Base-by-base conservation (phyloP, 345 rosid species). In the Erodium maritimum region DNA sequence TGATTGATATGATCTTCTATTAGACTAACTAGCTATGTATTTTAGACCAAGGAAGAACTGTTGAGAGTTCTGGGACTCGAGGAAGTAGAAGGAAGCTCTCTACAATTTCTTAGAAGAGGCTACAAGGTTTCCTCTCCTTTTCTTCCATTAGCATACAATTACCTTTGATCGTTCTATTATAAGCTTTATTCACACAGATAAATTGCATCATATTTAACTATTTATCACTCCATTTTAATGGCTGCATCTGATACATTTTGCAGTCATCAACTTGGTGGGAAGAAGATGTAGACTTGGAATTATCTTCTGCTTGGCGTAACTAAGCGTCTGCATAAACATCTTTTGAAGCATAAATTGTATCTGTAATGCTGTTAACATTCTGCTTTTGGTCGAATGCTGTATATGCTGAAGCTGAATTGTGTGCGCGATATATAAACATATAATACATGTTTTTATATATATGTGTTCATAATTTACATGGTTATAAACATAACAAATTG, bases 181-280 rank as follows among this genome's bases (percentile, higher is more conserved):
- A n/a, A n/a, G n/a, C n/a, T n/a, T n/a, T n/a, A n/a, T n/a, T n/a
- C n/a, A n/a, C n/a, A n/a, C n/a, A n/a, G 58, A 8, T 12, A 18
- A 20, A 5, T 17, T 53, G n/a, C n/a, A n/a, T 21, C 20, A 16
- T 19, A 56, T 16, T 21, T 23, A 20, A 52, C 0, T 17, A n/a
- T 16, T 24, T 1, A 17, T 24, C 37, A 33, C 37, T 53, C 5
- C 4, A 42, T 13, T 65, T 7, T 18, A 21, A 10, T 65, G 57
- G 55, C 58, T 18, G 21, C 71, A 58, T 29, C 42, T 55, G 18
- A 50, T 56, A 21, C 55, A 33, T 56, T 54, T 65, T 73, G 79
- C 85, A 91, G 98, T 48, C 69, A 58, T 81, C 96, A 48, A 91
- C 95, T 19, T 91, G 98, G 96, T 86, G 96, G 98, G 98, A 91